phyloP scores from a whole-genome alignment of 768 basidiomycete genomes.

The Macrolepiota albuminosa region DNA sequence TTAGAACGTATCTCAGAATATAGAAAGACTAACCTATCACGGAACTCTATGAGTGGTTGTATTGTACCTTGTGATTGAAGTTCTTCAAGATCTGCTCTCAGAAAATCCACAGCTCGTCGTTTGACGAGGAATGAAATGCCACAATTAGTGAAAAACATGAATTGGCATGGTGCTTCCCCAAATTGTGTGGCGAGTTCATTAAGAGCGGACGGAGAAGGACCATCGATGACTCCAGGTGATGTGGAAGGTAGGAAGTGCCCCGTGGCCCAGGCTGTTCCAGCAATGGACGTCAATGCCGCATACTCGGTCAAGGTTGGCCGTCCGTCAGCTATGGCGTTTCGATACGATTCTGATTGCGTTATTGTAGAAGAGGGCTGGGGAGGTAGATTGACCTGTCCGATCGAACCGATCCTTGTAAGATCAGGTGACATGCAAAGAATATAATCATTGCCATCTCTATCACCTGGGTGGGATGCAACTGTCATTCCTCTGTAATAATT shows the following conservation, averaged over 20 bases:
- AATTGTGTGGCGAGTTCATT: conserved; percentile 86
- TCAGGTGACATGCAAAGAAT: conserved; percentile 74
- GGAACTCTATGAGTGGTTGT: conserved; percentile 78
- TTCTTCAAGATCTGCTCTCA: conserved; percentile 79
- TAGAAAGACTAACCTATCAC: conserved; percentile 55
- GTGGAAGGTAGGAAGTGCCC: conserved; percentile 43
- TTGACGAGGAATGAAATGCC: conserved; percentile 80
- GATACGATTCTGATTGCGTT: conserved; percentile 29
- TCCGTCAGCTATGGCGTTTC: conserved; percentile 26
- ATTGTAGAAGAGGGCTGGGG: conserved; percentile 32
- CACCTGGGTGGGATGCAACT: conserved; percentile 69
- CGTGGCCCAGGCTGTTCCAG: conserved; percentile 83
- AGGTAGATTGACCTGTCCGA: conserved; percentile 59
- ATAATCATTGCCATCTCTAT: conserved; percentile 69
- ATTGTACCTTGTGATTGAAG: conserved; percentile 71
- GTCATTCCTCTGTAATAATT: conserved; percentile 65
- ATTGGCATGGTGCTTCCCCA: conserved; percentile 68
- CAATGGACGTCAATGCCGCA: conserved; percentile 70
- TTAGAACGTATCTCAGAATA: background rate
- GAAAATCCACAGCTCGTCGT: conserved; percentile 79
- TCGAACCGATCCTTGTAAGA: conserved; percentile 61
- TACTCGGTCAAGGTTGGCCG: conserved; percentile 73
- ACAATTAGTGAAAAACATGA: conserved; percentile 84
- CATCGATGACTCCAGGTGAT: conserved; percentile 24
- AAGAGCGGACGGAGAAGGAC: conserved; percentile 50